Evolutionary conservation across 2,329 filamentous ascomycete species (phyloP).

Genomic region (Dichotomopilus funicola): DNA sequence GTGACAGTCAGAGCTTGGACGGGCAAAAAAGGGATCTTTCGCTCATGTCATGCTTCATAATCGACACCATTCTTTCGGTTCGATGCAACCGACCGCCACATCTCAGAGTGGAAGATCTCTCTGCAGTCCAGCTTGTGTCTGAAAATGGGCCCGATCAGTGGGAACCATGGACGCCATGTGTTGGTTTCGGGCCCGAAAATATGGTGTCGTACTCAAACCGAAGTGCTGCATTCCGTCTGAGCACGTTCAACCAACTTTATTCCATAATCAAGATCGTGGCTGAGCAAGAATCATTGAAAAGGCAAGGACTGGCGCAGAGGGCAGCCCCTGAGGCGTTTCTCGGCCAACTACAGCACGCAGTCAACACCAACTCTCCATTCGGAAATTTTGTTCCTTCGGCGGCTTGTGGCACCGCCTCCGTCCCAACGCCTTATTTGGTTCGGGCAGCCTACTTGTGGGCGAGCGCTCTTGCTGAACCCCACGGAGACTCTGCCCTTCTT

Average conservation of each 20-base stretch:
- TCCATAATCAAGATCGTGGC: slow-evolving; percentile 32
- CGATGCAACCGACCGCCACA: slow-evolving; percentile 45
- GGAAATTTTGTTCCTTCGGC: slow-evolving; percentile 19
- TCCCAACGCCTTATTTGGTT: slow-evolving; percentile 25
- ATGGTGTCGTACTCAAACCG: slow-evolving; percentile 22
- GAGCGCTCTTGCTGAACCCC: slow-evolving; percentile 17
- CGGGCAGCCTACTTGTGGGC: slow-evolving; percentile 26
- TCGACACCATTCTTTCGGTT: slow-evolving; percentile 53
- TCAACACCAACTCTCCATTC: slow-evolving; percentile 21
- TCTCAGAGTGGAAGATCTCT: slow-evolving; percentile 42
- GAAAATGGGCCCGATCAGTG: slow-evolving; percentile 68
- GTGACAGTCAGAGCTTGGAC: slow-evolving; percentile 3
- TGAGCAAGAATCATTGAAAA: slow-evolving; percentile 9
- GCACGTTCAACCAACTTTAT: slow-evolving; percentile 38
- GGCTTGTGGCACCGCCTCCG: slow-evolving; percentile 15
- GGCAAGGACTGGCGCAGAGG: neutral
- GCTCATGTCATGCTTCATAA: slow-evolving; percentile 51
- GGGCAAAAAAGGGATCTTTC: slow-evolving; percentile 19
- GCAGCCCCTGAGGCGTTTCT: slow-evolving; percentile 11
- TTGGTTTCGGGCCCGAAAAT: slow-evolving; percentile 29
- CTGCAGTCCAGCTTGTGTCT: slow-evolving; percentile 40
- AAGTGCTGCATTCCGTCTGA: slow-evolving; percentile 32
- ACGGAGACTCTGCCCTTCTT: slow-evolving; percentile 10
- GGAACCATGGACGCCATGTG: slow-evolving; percentile 60
- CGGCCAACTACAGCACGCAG: slow-evolving; percentile 17